Base-by-base conservation (phyloP, 2,329 filamentous ascomycete genomes). In the Penicillium oxalicum region DNA sequence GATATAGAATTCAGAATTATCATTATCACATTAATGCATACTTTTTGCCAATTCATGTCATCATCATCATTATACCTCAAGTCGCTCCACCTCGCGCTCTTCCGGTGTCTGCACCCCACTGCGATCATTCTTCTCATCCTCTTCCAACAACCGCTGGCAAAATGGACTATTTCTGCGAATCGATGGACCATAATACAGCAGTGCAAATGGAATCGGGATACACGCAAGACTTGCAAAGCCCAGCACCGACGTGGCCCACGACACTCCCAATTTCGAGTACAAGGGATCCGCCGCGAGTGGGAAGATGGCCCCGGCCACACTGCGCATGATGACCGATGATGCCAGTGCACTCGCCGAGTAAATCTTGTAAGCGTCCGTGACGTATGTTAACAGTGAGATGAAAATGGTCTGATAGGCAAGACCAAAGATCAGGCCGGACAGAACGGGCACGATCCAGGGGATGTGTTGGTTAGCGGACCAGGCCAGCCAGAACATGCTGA, bases 331-430 rank as follows among this genome's bases (percentile, higher is more conserved):
- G 4, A 72, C 75, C 0, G 76, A 70, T 0, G 77, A 76, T 0
- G 78, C 77, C 46, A 79, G 72, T 2, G 77, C 79, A 13, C 74
- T 78, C 1, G 79, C 79, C 0, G 82, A 80, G 57, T 79, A 86
- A 40, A 82, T 76, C 54, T 81, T 77, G 64, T 86, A 86, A n/a
- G 82, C 81, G 56, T 86, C 83, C 29, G 78, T 81, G 11, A 84
- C 72, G 58, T 85, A 85, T 56, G 83, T 84, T 18, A 84, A 67
- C 26, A 84, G 70, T 0, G 80, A 78, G 65, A 83, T 82, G 62
- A 86, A 84, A 48, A 83, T 81, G 7, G 82, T 71, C 61, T 78
- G 72, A 58, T 81, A 84, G 8, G 80, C 83, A 49, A 78, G 60
- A 8, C 83, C 83, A 49, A 86, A 85, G 0, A 77, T 70, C 0